A percentile compares a stretch with the other conserved stretches of the same genome.
Evolutionary conservation across 106 monocot genomes (phyloP).

Genomic region (Vanilla planifolia): DNA sequence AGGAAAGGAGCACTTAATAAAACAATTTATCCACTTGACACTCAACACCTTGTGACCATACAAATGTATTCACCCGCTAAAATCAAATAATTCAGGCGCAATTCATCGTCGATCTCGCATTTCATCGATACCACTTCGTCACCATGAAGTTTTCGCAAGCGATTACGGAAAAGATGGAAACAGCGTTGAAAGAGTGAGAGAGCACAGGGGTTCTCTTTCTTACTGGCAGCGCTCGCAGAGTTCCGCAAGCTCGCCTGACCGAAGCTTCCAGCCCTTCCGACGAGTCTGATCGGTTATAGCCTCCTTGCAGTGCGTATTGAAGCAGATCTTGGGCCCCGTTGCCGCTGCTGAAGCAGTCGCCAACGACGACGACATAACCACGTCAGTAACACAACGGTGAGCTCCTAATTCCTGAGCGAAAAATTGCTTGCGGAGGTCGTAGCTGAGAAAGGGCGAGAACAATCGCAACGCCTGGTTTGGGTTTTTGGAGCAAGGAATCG

Average conservation of each 20-base stretch:
- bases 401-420: neutral
- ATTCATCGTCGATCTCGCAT: too few species aligned
- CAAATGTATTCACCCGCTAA: too few species aligned
- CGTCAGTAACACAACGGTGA: neutral
- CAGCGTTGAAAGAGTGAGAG: neutral
- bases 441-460: neutral
- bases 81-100: too few species aligned
- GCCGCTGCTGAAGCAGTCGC: slow-evolving; percentile 2
- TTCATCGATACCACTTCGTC: too few species aligned
- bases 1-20: too few species aligned
- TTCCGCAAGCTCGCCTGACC: slow-evolving; percentile 40
- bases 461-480: neutral
- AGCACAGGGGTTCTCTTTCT: neutral
- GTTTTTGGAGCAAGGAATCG: neutral
- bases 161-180: neutral
- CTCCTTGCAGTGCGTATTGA: slow-evolving; percentile 50
- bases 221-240: slow-evolving; percentile 68
- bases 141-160: neutral
- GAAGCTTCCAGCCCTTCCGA: slow-evolving; percentile 44
- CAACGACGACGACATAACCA: slow-evolving; percentile 11
- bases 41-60: too few species aligned
- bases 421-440: neutral
- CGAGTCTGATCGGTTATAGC: slow-evolving; percentile 26
- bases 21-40: too few species aligned
- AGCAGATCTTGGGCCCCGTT: slow-evolving; percentile 35